Conservation (phyloP, 2,329 filamentous ascomycete genomes). For the Neofusicoccum laricinum region DNA sequence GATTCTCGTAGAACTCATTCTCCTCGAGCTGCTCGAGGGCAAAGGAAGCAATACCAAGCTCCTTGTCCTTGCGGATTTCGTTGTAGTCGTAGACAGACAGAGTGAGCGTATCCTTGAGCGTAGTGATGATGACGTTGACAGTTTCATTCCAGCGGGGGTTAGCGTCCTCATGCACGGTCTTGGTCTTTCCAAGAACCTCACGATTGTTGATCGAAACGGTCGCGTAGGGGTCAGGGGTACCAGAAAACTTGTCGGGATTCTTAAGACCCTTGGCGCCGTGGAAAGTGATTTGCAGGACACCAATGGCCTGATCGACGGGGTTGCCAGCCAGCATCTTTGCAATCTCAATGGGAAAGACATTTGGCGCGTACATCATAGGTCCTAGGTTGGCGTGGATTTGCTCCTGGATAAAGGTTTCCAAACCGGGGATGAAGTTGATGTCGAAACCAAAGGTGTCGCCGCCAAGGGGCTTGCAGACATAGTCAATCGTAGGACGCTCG, state of each 20-base stretch:
- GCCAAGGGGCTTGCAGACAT: conserved; percentile 95
- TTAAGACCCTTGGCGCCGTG: conserved; percentile 90
- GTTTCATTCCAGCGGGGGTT: conserved; percentile 97
- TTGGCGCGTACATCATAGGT: conserved; percentile 97
- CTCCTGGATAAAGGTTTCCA: conserved; percentile 91
- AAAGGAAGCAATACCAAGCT: conserved; percentile 85
- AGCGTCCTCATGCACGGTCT: conserved; percentile 77
- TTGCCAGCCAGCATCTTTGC: conserved; percentile 97
- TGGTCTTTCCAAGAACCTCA: conserved; percentile 79
- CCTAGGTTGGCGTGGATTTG: conserved; percentile 91
- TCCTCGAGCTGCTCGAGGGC: conserved; percentile 77
- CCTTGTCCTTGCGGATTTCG: conserved; percentile 93
- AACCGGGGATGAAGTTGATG: conserved; percentile 96
- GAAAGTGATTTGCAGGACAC: conserved; percentile 86
- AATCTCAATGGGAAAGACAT: conserved; percentile 97
- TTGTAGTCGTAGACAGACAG: conserved; percentile 90
- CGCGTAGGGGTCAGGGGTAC: conserved; percentile 87
- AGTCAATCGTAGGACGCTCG: conserved; percentile 85
- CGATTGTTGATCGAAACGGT: conserved; percentile 82
- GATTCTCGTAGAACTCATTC: conserved; percentile 74
- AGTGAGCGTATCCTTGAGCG: conserved; percentile 82
- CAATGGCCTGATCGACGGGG: conserved; percentile 91
- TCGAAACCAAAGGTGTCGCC: conserved; percentile 96
- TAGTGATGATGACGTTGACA: conserved; percentile 90
- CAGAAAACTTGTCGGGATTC: conserved; percentile 91